These are phyloP conservation scores for Saccharomyces jurei DNA, from an alignment of 805 yeast genomes.

Conservation along the genomic window DNA sequence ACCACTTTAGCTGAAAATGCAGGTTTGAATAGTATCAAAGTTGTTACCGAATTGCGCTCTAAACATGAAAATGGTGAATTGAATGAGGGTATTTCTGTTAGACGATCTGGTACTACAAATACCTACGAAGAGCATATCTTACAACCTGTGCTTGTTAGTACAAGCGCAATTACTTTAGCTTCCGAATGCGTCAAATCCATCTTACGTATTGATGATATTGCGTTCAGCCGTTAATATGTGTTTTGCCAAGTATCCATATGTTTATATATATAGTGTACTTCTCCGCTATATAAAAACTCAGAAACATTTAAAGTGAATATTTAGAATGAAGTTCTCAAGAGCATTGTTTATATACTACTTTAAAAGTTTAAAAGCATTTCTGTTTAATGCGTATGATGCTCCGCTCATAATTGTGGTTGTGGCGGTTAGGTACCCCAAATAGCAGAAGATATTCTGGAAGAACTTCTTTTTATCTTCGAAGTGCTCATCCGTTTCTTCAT, in stretches of 20 bases:
- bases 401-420: conserved; percentile 74
- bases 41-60: conserved; percentile 85
- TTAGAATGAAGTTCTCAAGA: neutral
- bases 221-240: conserved; percentile 66
- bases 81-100: conserved; percentile 91
- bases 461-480: conserved; percentile 2
- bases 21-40: conserved; percentile 82
- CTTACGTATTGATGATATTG: conserved; percentile 92
- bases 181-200: conserved; percentile 95
- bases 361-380: conserved; percentile 56
- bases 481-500: conserved; percentile 8
- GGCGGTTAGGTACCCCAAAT: conserved; percentile 49
- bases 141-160: conserved; percentile 92
- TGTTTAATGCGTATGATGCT: conserved; percentile 62
- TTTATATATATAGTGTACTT: neutral
- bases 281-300: neutral
- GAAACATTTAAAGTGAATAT: neutral
- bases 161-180: conserved; percentile 89
- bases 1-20: conserved; percentile 93
- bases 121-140: conserved; percentile 89
- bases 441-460: conserved; percentile 8
- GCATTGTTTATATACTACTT: conserved; percentile 2
- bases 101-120: conserved; percentile 88
- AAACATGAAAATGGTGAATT: conserved; percentile 85
- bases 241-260: conserved; percentile 20